phyloP scores from a whole-genome alignment of 2,329 filamentous ascomycete genomes.

The Colletotrichum tabaci region DNA sequence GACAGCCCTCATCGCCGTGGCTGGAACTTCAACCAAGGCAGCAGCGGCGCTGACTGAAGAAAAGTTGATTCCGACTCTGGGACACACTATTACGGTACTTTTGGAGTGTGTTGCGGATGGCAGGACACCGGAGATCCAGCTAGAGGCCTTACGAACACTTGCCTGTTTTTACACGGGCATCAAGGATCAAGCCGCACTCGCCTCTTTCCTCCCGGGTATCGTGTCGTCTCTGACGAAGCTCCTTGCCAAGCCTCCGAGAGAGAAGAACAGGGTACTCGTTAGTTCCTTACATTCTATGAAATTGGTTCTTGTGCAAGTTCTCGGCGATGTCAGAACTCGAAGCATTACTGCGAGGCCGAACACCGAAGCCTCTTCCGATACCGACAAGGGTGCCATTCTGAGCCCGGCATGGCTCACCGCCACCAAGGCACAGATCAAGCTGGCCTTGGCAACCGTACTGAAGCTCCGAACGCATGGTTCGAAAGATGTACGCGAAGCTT shows the following conservation, averaged over 20 bases:
- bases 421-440: constrained; percentile 84
- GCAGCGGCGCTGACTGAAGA: constrained; percentile 67
- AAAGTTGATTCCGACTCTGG: constrained; percentile 81
- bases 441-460: constrained; percentile 84
- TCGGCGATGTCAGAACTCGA: constrained; percentile 71
- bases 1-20: constrained; percentile 73
- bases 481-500: constrained; percentile 75
- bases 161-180: constrained; percentile 74
- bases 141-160: constrained; percentile 78
- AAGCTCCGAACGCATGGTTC: constrained; percentile 81
- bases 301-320: constrained; percentile 66
- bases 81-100: constrained; percentile 85
- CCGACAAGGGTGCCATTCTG: constrained; percentile 57
- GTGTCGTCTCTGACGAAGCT: constrained; percentile 86
- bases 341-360: constrained; percentile 57
- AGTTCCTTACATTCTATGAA: constrained; percentile 72
- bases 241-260: constrained; percentile 76
- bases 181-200: constrained; percentile 80
- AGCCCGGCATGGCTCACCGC: constrained; percentile 81
- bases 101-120: constrained; percentile 80
- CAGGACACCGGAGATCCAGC: constrained; percentile 76
- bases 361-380: constrained; percentile 34
- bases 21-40: constrained; percentile 65
- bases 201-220: constrained; percentile 89
- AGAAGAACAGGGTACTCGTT: constrained; percentile 73